These are phyloP conservation scores for Lentinus tigrinus DNA, from an alignment of 768 basidiomycete species.

Conservation along the genomic window DNA sequence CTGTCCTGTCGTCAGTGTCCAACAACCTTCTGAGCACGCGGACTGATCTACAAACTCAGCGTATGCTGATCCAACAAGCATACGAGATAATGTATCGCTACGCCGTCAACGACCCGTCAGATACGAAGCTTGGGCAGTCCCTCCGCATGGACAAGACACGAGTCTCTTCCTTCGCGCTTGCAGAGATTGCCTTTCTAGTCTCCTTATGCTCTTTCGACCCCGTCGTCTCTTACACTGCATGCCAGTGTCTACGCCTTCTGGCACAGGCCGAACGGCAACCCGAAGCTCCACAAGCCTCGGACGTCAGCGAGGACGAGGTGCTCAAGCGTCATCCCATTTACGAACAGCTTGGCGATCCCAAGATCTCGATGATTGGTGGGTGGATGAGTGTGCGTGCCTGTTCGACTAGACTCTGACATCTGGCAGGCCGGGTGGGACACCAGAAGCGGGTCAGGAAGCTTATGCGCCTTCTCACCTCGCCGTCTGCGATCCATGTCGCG, in stretches of 20 bases:
- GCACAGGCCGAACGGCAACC: constrained; percentile 66
- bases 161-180: constrained; percentile 60
- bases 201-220: constrained; percentile 69
- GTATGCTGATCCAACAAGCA: constrained; percentile 66
- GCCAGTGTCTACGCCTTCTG: constrained; percentile 65
- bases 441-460: constrained; percentile 80
- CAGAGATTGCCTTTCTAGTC: constrained; percentile 73
- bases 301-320: constrained; percentile 57
- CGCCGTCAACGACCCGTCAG: background rate
- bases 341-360: constrained; percentile 77
- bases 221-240: constrained; percentile 65
- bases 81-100: constrained; percentile 61
- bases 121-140: constrained; percentile 36
- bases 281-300: constrained; percentile 49
- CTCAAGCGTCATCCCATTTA: constrained; percentile 73
- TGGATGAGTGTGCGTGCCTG: constrained; percentile 8
- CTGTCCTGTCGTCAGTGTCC: constrained; percentile 44
- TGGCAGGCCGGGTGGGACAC: constrained; percentile 67
- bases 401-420: constrained; percentile 6
- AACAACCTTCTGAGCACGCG: constrained; percentile 61
- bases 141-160: constrained; percentile 54
- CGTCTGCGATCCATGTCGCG: constrained; percentile 66
- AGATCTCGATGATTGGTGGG: constrained; percentile 66
- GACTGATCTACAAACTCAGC: constrained; percentile 58
- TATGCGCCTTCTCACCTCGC: constrained; percentile 59